Base-by-base conservation (phyloP, 768 basidiomycete species). In the Dioszegia crocea region DNA sequence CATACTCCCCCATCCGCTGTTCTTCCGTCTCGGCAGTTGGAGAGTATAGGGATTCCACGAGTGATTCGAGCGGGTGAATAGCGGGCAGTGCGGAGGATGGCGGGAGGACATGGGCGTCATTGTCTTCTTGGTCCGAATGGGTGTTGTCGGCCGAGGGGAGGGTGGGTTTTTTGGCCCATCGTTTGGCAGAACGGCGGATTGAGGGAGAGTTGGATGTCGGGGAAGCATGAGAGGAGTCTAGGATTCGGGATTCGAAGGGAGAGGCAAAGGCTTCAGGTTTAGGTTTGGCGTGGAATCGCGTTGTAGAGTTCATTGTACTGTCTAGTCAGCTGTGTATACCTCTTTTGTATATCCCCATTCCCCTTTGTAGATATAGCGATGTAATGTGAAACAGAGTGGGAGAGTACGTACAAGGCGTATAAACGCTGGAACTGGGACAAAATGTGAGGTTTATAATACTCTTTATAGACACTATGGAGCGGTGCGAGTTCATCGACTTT, bases 371-470 rank as follows among this genome's bases (percentile, higher is more conserved):
- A 33, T 33, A 33, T 14, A 6, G 33, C 14, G 8, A 6, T 6
- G 6, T 6, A 33, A 6, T 33, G 33, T 33, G 33, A 33, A 33
- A 9, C 21, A 26, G 31, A 51, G 16, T 11, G 12, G 21, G 41
- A 8, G 24, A 23, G 11, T 2, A 65, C 70, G 63, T 44, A 71
- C 70, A 71, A 76, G 16, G 75, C 74, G 43, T 76, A 76, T 6
- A 76, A 56, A n/a, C 75, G 50, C 16, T 61, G 66, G 49, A 76
- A 75, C 45, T 75, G 73, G 16, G 65, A 67, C 19, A 81, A 70
- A 41, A 96, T 79, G 10, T 84, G 82, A 8, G 80, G 72, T 52
- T 84, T 81, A 65, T 87, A 89, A 55, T 86, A 85, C 5, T 83
- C 83, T 1, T 86, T 68, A 19, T 69, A 76, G 11, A 76, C 67